A percentile compares a stretch with the other conserved stretches of the same genome.
These are phyloP conservation scores for Paraglomus brasilianum DNA, from an alignment of 192 early-diverging fungal species.

Conservation along the genomic window DNA sequence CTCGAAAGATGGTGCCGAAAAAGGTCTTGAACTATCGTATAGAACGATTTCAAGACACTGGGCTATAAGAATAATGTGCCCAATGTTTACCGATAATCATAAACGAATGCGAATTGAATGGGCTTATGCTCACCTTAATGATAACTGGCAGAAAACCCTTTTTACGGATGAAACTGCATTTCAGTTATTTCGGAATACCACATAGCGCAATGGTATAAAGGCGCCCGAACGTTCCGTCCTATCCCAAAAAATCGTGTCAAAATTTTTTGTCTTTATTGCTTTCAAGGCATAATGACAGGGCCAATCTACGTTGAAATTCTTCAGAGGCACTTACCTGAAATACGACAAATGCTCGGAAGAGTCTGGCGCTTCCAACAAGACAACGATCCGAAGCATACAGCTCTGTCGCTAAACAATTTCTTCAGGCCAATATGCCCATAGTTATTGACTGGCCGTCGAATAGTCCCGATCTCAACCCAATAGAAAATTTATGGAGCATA, in stretches of 20 bases:
- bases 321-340: conserved; percentile 5
- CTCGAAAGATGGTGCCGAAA: background rate
- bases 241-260: background rate
- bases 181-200: background rate
- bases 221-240: background rate
- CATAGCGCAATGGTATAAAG: conserved; percentile 7
- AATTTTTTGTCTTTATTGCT: conserved; percentile 14
- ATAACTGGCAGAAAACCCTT: background rate
- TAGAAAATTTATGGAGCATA: background rate
- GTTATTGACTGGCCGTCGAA: conserved; percentile 17
- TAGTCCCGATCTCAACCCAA: background rate
- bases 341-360: conserved; percentile 1
- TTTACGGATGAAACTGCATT: conserved; percentile 13
- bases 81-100: background rate
- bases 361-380: background rate
- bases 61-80: background rate
- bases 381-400: conserved; percentile 24
- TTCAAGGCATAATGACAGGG: conserved; percentile 4
- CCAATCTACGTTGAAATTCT: conserved; percentile 10
- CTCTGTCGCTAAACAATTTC: conserved; percentile 4
- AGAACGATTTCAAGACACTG: background rate
- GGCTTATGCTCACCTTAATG: background rate
- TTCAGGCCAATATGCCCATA: background rate
- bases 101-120: background rate
- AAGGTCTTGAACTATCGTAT: background rate